Base-by-base conservation (phyloP, 2,329 filamentous ascomycete species). In the Parastagonospora nodorum region DNA sequence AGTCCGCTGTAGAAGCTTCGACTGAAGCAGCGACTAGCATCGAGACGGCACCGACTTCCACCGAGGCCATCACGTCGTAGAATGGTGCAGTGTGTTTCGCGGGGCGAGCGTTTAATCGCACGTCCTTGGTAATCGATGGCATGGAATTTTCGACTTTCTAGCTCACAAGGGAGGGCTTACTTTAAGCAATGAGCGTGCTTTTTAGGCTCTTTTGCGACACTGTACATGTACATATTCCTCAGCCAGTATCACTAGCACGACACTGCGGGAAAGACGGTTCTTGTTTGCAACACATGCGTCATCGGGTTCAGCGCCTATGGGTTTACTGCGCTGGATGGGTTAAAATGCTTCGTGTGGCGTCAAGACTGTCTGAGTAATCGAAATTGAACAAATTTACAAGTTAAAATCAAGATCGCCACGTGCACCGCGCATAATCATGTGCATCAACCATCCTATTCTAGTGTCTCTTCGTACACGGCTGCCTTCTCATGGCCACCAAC, bases 401-500 rank as follows among this genome's bases (percentile, higher is more conserved):
- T 9, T 38, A 24, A 24, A 24, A 24, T 24, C 19, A 24, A 3
- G 19, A 24, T 24, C 5, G 19, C 5, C 19, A 24, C 19, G 3
- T 24, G 19, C 19, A 24, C 19, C 3, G 19, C 19, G 19, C 19
- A 24, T 24, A 24, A 3, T 24, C 5, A 5, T 24, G 19, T 24
- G 5, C 19, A 24, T 24, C 19, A 24, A 24, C 19, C 19, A 24
- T 24, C 19, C 19, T 24, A 24, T 24, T 53, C 63, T 42, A 67
- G 8, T 5, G 48, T 64, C 52, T 74, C 71, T 6, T 51, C 33
- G 33, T 62, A 69, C 19, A 84, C 64, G 0, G 67, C 66, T 42
- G 81, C 78, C 2, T 67, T 63, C 6, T 50, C 66, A 59, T 80
- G 75, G 0, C 83, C 83, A 64, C 80, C 80, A 16, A 72, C 76